Percentiles rank a stretch among this genome's conserved stretches.
Evolutionary conservation across 2,329 filamentous ascomycete genomes (phyloP).

Genomic region (Cytospora mali): DNA sequence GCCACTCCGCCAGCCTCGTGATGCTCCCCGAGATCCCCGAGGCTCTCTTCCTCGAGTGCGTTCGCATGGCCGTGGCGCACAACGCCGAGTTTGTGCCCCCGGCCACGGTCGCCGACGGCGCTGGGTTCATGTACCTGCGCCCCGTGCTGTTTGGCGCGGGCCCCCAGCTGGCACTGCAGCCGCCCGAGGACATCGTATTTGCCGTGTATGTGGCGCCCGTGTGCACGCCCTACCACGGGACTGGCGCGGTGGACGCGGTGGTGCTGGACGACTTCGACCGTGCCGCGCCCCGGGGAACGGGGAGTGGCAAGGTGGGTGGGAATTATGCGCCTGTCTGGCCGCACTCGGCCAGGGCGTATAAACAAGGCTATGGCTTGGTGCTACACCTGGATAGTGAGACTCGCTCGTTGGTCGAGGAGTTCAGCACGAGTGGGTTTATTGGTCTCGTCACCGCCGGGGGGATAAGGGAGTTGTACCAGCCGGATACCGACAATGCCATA

Average conservation of each 20-base stretch:
- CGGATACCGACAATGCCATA: constrained; percentile 67
- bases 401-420: constrained; percentile 66
- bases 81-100: constrained; percentile 72
- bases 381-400: constrained; percentile 69
- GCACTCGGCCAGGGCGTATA: constrained; percentile 62
- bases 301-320: constrained; percentile 67
- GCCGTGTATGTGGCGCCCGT: constrained; percentile 64
- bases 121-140: constrained; percentile 68
- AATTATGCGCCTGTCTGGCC: constrained; percentile 70
- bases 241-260: constrained; percentile 63
- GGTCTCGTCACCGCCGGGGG: constrained; percentile 53
- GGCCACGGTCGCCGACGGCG: constrained; percentile 52
- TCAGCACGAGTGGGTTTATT: constrained; percentile 68
- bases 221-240: constrained; percentile 64
- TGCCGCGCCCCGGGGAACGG: constrained; percentile 66
- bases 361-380: constrained; percentile 66
- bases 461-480: constrained; percentile 50
- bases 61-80: constrained; percentile 62
- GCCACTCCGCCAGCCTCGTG: constrained; percentile 62
- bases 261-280: constrained; percentile 72
- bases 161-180: constrained; percentile 64
- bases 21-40: constrained; percentile 65
- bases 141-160: constrained; percentile 66
- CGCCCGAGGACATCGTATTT: constrained; percentile 68
- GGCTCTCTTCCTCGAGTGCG: constrained; percentile 59